Conservation (phyloP, 2,329 filamentous ascomycete genomes). For the Ascocoryne sarcoides region DNA sequence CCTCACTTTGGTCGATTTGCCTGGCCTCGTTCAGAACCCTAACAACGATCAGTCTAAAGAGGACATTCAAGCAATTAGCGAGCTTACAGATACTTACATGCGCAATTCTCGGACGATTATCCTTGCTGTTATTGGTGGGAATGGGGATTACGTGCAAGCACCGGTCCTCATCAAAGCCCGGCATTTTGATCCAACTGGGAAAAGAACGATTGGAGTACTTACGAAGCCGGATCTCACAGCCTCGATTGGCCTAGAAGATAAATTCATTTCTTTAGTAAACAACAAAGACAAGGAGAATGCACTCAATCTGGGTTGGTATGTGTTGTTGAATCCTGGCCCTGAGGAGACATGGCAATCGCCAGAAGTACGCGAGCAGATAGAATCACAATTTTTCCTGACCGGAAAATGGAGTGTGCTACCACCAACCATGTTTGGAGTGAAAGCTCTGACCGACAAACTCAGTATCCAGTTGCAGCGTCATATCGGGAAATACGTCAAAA, state of each 20-base stretch:
- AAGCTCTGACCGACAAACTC: slow-evolving; percentile 8
- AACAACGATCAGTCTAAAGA: slow-evolving; percentile 15
- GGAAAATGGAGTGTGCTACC: slow-evolving; percentile 9
- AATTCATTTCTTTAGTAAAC: slow-evolving; percentile 10
- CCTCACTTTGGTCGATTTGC: slow-evolving; percentile 50
- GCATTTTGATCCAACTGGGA: slow-evolving; percentile 28
- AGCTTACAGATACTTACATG: slow-evolving; percentile 43
- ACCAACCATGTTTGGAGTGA: slow-evolving; percentile 5
- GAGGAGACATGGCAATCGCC: slow-evolving; percentile 6
- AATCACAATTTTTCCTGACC: slow-evolving; percentile 8
- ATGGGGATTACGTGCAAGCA: slow-evolving; percentile 11
- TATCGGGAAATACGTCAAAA: slow-evolving; percentile 9
- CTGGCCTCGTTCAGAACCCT: slow-evolving; percentile 43
- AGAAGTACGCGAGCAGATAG: slow-evolving; percentile 5
- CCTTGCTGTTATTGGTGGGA: slow-evolving; percentile 30
- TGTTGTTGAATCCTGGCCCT: slow-evolving; percentile 9
- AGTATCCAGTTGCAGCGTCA: slow-evolving; percentile 10
- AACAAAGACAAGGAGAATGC: slow-evolving; percentile 10
- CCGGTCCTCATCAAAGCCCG: slow-evolving; percentile 24
- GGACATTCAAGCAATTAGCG: slow-evolving; percentile 37
- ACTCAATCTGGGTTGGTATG: slow-evolving; percentile 10
- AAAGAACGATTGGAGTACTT: slow-evolving; percentile 36
- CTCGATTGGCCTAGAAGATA: slow-evolving; percentile 9
- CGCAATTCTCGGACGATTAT: slow-evolving; percentile 46
- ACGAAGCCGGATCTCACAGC: slow-evolving; percentile 45